phyloP scores from a whole-genome alignment of 2,329 filamentous ascomycete genomes.

The Sphaerostilbella broomeana region DNA sequence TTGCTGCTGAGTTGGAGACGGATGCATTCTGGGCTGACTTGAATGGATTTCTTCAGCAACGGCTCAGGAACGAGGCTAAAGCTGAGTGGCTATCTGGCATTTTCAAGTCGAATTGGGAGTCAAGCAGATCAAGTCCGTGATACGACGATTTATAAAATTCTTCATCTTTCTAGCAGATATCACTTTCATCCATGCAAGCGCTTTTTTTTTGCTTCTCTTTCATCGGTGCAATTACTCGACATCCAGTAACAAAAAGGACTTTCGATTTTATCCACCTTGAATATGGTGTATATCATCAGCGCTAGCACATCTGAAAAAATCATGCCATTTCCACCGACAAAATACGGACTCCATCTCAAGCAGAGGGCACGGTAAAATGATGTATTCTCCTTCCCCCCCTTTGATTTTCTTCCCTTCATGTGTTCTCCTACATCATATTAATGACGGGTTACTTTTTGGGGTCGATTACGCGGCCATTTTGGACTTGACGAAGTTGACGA shows the following conservation, averaged over 20 bases:
- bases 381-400: slow-evolving; percentile 1
- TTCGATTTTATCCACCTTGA: slow-evolving; percentile 4
- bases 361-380: slow-evolving; percentile 4
- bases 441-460: slow-evolving; percentile 12
- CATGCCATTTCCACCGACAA: slow-evolving; percentile 9
- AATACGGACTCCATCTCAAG: slow-evolving; percentile 4
- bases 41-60: slow-evolving; percentile 70
- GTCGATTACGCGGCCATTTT: slow-evolving; percentile 12
- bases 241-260: slow-evolving; percentile 7
- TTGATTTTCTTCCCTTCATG: background rate
- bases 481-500: slow-evolving; percentile 57
- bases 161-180: slow-evolving; percentile 2
- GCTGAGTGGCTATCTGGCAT: slow-evolving; percentile 58
- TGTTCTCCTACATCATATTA: slow-evolving; percentile 5
- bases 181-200: slow-evolving; percentile 4
- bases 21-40: slow-evolving; percentile 84
- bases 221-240: slow-evolving; percentile 3
- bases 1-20: slow-evolving; percentile 52
- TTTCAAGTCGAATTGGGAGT: slow-evolving; percentile 68
- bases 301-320: slow-evolving; percentile 11
- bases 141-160: background rate
- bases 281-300: slow-evolving; percentile 12
- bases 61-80: slow-evolving; percentile 62
- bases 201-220: no score
- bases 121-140: slow-evolving; percentile 29